Conservation (phyloP, 176 grass and related monocot genomes). For the Eremochloa ophiuroides region DNA sequence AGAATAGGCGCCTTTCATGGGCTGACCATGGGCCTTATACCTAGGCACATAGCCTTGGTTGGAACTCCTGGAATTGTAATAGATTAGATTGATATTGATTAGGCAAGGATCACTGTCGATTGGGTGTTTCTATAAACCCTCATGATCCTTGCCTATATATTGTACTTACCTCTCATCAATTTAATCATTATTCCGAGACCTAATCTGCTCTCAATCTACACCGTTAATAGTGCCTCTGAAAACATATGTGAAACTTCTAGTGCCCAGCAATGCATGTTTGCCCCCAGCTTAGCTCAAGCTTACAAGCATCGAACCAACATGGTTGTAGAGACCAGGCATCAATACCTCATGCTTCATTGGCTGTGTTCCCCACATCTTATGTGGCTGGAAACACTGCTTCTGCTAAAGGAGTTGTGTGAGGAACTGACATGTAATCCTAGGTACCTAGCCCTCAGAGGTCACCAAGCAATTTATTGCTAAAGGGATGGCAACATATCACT, state of each 20-base stretch:
- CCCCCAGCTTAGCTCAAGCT: not conserved
- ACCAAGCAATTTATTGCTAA: not conserved
- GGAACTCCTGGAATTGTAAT: no score
- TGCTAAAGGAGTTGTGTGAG: not conserved
- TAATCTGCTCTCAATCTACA: no score
- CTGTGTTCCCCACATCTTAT: not conserved
- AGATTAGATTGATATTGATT: no score
- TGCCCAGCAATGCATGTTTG: not conserved
- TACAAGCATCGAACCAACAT: not conserved
- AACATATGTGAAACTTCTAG: not conserved
- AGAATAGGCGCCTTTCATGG: no score
- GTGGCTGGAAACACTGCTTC: not conserved
- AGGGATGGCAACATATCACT: not conserved
- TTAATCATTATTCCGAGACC: no score
- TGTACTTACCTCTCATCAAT: no score
- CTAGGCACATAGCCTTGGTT: no score
- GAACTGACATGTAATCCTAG: not conserved
- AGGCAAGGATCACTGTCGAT: no score
- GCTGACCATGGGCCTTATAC: no score
- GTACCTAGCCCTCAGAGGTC: not conserved
- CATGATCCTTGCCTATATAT: no score
- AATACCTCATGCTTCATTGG: not conserved
- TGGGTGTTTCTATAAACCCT: no score
- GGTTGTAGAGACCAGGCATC: not conserved
- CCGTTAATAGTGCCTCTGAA: not conserved